A percentile compares a stretch with the other conserved stretches of the same genome.
Conservation (phyloP, 805 yeast genomes). For the Pichia scutulata region DNA sequence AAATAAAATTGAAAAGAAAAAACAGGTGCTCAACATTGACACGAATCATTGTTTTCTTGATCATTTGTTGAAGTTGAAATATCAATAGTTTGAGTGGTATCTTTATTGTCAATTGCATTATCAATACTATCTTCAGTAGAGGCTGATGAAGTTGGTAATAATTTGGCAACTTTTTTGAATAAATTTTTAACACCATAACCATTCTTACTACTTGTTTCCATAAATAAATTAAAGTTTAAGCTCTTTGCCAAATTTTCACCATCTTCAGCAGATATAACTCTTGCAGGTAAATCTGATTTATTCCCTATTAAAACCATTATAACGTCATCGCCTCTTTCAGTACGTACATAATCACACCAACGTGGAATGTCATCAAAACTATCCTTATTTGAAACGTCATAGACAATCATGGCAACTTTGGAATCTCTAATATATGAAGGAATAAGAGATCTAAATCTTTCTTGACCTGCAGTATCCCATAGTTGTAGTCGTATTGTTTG, state of each 20-base stretch:
- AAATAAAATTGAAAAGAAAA: not conserved
- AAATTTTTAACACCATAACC: slow-evolving; percentile 88
- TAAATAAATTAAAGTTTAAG: slow-evolving; percentile 69
- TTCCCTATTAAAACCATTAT: slow-evolving; percentile 88
- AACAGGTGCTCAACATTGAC: not conserved
- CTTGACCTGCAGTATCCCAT: slow-evolving; percentile 99
- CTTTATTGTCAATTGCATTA: slow-evolving; percentile 5
- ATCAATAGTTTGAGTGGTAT: slow-evolving; percentile 34
- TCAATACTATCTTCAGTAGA: slow-evolving; percentile 17
- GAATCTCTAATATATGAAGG: slow-evolving; percentile 95
- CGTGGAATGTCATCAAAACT: slow-evolving; percentile 77
- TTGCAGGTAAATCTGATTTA: slow-evolving; percentile 76
- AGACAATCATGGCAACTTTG: slow-evolving; percentile 94
- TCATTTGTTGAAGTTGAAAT: slow-evolving; percentile 31
- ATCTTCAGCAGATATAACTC: slow-evolving; percentile 71
- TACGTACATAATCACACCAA: slow-evolving; percentile 93
- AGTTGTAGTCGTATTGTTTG: slow-evolving; percentile 89
- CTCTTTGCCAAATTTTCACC: slow-evolving; percentile 71
- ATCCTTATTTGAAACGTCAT: slow-evolving; percentile 82
- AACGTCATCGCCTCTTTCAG: slow-evolving; percentile 87
- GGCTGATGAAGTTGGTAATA: slow-evolving; percentile 65
- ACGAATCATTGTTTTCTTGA: slow-evolving; percentile 16
- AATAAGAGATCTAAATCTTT: slow-evolving; percentile 86
- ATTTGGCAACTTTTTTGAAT: slow-evolving; percentile 85
- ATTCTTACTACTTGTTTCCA: slow-evolving; percentile 92